Percentiles rank a stretch among this genome's conserved stretches.
Conservation (phyloP, 2,329 filamentous ascomycete genomes). For the Anthostomella pinea region DNA sequence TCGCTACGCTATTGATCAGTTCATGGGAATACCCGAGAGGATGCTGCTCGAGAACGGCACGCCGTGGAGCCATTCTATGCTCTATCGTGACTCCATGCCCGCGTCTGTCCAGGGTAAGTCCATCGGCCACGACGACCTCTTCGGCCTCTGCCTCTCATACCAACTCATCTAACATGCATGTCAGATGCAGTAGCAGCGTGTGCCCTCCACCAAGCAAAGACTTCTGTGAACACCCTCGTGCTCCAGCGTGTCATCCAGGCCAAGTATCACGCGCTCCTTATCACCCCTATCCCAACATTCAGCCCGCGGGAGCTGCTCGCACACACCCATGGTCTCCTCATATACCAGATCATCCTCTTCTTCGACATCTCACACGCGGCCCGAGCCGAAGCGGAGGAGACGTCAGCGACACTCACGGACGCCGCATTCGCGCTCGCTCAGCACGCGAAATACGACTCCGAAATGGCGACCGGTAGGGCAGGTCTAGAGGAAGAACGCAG, state of each 20-base stretch:
- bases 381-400: constrained; percentile 10
- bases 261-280: constrained; percentile 13
- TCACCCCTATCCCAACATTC: constrained; percentile 2
- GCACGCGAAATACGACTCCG: constrained; percentile 3
- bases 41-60: constrained; percentile 13
- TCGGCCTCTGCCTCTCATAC: no score
- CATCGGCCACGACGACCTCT: no score
- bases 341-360: constrained; percentile 18
- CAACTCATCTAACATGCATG: constrained; percentile 2
- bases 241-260: constrained; percentile 15
- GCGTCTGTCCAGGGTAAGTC: constrained; percentile 13
- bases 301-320: constrained; percentile 9
- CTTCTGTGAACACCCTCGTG: constrained; percentile 8
- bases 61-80: constrained; percentile 15
- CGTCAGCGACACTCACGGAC: constrained; percentile 5
- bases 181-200: constrained; percentile 16
- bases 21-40: constrained; percentile 10
- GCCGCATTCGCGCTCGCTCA: constrained; percentile 6
- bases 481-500: no score
- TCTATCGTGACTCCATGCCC: constrained; percentile 18
- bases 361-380: constrained; percentile 13
- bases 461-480: no score
- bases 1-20: constrained; percentile 9
- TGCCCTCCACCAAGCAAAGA: constrained; percentile 14
- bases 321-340: constrained; percentile 14